Base-by-base conservation (phyloP, 345 rosid genomes). In the Diplotaxis tenuifolia region DNA sequence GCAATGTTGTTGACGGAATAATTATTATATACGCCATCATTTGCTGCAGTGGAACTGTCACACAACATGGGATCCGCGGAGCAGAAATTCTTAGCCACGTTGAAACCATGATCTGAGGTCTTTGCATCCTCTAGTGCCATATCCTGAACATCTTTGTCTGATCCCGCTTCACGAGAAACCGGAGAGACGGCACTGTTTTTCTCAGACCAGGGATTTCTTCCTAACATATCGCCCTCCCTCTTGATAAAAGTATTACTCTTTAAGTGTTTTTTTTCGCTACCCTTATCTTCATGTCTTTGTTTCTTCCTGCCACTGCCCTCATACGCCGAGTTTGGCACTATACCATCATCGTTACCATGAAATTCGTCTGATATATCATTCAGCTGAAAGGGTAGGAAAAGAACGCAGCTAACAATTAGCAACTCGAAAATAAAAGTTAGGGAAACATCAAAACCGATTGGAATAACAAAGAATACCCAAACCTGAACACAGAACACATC, bases 261-360 rank as follows among this genome's bases (percentile, higher is more conserved):
- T 65, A 68, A 9, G 14, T 50, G 62, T 34, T 38, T 59, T 49
- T 66, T 65, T 28, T 21, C 71, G 66, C 80, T 29, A 68, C 77
- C 79, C 76, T 61, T 75, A 71, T 65, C 81, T 36, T 83, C 91
- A 74, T 62, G 65, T 77, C 77, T 67, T 38, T 63, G 82, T 87
- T 88, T 90, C 73, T 82, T 86, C 16, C 34, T 67, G 75, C 73
- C 71, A 65, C 71, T 80, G 67, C 57, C 58, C 65, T 80, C 81
- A 65, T 65, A 74, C 20, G 29, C 56, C 10, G 87, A 77, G 78
- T 74, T 83, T 57, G 93, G 98, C 65, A 90, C 96, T 81, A 85
- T 82, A 80, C 88, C 91, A 84, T 92, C 95, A 67, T 80, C 95
- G 54, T 75, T 81, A 55, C 61, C 84, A 65, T 80, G 73, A 71